Base-by-base conservation (phyloP, 768 basidiomycete genomes). In the Tulasnella sp. region DNA sequence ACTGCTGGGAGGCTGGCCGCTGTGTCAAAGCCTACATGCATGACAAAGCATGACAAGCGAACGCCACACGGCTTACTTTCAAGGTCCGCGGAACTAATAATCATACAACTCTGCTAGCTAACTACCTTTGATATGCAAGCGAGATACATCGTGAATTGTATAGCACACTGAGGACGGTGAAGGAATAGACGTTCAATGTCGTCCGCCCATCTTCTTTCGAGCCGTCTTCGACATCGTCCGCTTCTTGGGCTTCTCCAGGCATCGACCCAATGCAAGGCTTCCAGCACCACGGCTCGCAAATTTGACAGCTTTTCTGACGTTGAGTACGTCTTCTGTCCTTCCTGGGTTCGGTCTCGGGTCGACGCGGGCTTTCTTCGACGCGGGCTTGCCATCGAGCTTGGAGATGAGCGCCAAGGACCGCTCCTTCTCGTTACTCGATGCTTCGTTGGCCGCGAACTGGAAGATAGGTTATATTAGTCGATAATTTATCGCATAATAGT, bases 271-370 rank as follows among this genome's bases (percentile, higher is more conserved):
- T 3, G 90, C 84, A 62, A 85, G 78, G 9, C 86, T 85, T 22
- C 90, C 91, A 69, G 83, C 83, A 1, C 90, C 89, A 78, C 86
- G 89, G 75, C 88, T 91, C 22, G 88, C 89, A 67, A 84, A 83
- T 62, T 90, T 84, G 32, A 98, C 87, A 0, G 95, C 95, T 79
- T 98, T 98, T 72, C 96, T 86, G 0, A 90, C 86, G 78, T 98
- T 95, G 68, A 99, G 80, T 3, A 90, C 86, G 34, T 82, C 83
- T 17, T 47, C 73, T n/a, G 80, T 79, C 2, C 79, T 77, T 39
- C 78, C 79, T 17, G 80, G 78, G 64, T 80, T 82, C 76, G 83
- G 88, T 77, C 80, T 84, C 35, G 80, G 79, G 73, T 78, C 80
- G 77, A n/a, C 79, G 81, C 32, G 85, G 75, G 84, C 84, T 78